Evolutionary conservation across 2,329 filamentous ascomycete genomes (phyloP).

Genomic region (Cordyceps farinosa): DNA sequence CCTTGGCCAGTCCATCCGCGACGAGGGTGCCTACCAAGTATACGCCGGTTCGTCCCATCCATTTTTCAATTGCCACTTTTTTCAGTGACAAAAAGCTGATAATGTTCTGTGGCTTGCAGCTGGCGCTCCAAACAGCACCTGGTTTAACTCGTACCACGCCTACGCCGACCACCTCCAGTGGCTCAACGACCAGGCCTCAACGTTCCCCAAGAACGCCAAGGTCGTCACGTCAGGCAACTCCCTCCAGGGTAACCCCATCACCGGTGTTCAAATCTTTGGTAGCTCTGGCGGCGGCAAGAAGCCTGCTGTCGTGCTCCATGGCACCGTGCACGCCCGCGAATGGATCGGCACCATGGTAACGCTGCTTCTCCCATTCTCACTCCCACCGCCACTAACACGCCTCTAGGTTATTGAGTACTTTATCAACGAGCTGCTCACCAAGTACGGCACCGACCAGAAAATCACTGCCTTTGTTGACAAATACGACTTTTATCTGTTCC

Average conservation of each 20-base stretch:
- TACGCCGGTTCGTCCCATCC: slow-evolving; percentile 23
- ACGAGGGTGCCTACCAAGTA: slow-evolving; percentile 30
- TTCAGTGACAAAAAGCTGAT: too few species aligned
- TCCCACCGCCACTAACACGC: not conserved
- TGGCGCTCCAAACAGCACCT: slow-evolving; percentile 33
- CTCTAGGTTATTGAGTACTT: slow-evolving; percentile 48
- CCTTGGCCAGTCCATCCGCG: slow-evolving; percentile 36
- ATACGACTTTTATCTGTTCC: slow-evolving; percentile 65
- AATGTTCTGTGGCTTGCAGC: slow-evolving; percentile 12
- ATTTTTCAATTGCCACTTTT: not conserved
- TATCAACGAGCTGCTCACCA: slow-evolving; percentile 45
- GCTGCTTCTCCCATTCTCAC: not conserved
- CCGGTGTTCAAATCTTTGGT: slow-evolving; percentile 58
- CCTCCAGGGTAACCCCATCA: slow-evolving; percentile 50
- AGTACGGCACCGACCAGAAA: slow-evolving; percentile 38
- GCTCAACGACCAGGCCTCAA: slow-evolving; percentile 41
- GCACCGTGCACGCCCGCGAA: slow-evolving; percentile 57
- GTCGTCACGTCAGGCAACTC: slow-evolving; percentile 49
- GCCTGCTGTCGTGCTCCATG: slow-evolving; percentile 54
- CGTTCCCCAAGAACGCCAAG: slow-evolving; percentile 43
- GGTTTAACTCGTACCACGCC: slow-evolving; percentile 52
- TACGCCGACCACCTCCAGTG: slow-evolving; percentile 50
- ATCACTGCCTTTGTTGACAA: slow-evolving; percentile 50
- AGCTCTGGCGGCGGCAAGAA: slow-evolving; percentile 38
- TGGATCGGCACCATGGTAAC: slow-evolving; percentile 55